A percentile compares a stretch with the other conserved stretches of the same genome.
Conservation (phyloP, 306 rosid genomes). For the Geum urbanum region DNA sequence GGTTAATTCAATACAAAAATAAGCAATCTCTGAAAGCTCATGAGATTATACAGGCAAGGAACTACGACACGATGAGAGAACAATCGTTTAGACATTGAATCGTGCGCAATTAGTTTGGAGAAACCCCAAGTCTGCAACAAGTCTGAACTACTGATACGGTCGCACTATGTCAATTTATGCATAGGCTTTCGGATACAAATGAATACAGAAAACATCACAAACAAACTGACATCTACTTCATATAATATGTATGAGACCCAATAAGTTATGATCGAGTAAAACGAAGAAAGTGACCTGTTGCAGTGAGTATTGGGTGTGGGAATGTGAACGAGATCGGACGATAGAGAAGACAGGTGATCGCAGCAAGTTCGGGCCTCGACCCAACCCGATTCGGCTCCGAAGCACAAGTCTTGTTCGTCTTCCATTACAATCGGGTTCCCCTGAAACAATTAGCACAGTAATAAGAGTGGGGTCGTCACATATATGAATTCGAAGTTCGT, state of each 20-base stretch:
- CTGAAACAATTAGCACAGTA: constrained; percentile 11
- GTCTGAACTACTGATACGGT: no score
- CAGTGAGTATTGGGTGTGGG: constrained; percentile 60
- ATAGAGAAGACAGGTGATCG: constrained; percentile 55
- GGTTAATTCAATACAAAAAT: background rate
- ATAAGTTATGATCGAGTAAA: no score
- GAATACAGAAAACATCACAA: no score
- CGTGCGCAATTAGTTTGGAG: no score
- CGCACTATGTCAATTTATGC: no score
- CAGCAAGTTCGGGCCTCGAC: constrained; percentile 63
- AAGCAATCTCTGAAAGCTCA: background rate
- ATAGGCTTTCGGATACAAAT: no score
- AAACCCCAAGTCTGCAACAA: no score
- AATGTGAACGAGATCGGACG: constrained; percentile 57
- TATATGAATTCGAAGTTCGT: background rate
- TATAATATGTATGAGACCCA: no score
- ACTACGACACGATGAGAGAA: background rate
- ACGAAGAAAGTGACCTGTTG: constrained; percentile 34
- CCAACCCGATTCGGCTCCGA: constrained; percentile 72
- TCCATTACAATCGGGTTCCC: constrained; percentile 32
- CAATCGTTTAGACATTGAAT: background rate
- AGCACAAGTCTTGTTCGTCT: constrained; percentile 35
- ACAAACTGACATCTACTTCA: no score
- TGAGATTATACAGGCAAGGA: background rate
- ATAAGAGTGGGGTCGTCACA: background rate